Evolutionary conservation across 2,329 filamentous ascomycete genomes (phyloP).

Genomic region (Trichoderma citrinoviride): DNA sequence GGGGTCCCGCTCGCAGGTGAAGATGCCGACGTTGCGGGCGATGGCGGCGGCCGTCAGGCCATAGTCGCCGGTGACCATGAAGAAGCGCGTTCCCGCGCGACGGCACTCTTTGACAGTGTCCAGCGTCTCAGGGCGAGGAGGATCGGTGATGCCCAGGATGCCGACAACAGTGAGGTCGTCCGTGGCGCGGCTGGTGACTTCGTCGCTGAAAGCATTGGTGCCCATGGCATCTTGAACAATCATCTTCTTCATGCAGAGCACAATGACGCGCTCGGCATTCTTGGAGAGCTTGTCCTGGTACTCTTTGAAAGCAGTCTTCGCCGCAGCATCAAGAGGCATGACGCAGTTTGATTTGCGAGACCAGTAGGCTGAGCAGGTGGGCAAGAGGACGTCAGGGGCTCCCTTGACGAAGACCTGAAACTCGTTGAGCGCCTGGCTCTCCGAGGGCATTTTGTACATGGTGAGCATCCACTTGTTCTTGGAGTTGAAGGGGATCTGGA

Average conservation of each 20-base stretch:
- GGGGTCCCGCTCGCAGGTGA: conserved; percentile 48
- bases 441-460: conserved; percentile 31
- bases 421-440: conserved; percentile 27
- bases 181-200: conserved; percentile 41
- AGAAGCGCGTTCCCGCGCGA: conserved; percentile 45
- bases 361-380: conserved; percentile 38
- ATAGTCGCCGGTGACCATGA: conserved; percentile 50
- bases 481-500: conserved; percentile 49
- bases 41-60: conserved; percentile 62
- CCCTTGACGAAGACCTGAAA: conserved; percentile 52
- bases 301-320: conserved; percentile 34
- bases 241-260: conserved; percentile 40
- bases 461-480: conserved; percentile 52
- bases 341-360: conserved; percentile 33
- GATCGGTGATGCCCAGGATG: conserved; percentile 51
- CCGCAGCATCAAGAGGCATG: conserved; percentile 36
- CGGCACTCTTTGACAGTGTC: conserved; percentile 42
- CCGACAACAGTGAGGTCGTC: conserved; percentile 48
- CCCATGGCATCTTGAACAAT: conserved; percentile 40
- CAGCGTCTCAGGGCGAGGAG: conserved; percentile 44
- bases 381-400: conserved; percentile 50
- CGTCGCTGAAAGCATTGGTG: conserved; percentile 51
- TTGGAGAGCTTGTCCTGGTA: conserved; percentile 42
- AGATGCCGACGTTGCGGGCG: conserved; percentile 63
- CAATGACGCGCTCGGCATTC: conserved; percentile 44